These are phyloP conservation scores for Diatrype stigma DNA, from an alignment of 2,329 filamentous ascomycete genomes.

Conservation along the genomic window DNA sequence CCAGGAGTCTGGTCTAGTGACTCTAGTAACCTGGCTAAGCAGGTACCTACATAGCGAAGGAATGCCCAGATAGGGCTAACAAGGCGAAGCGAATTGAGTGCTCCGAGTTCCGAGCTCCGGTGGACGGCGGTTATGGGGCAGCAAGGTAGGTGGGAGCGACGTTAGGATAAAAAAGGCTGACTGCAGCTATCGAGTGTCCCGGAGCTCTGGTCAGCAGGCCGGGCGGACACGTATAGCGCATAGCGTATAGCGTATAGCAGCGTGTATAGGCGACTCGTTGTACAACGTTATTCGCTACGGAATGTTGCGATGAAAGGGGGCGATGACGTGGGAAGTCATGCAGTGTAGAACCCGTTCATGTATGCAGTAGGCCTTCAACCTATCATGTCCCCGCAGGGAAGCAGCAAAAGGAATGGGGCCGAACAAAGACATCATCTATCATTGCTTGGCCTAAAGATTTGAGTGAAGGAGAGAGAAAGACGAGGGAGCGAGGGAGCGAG, in stretches of 20 bases:
- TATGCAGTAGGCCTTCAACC: neutral
- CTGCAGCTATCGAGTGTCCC: neutral
- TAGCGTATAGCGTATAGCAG: neutral
- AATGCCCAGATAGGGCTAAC: neutral
- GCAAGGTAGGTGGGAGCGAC: neutral
- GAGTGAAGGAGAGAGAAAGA: neutral
- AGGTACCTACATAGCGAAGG: neutral
- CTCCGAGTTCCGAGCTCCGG: neutral
- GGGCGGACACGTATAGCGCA: neutral
- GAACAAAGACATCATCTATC: neutral
- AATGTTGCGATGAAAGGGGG: neutral
- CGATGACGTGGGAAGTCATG: neutral
- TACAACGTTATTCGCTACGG: neutral
- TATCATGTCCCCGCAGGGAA: neutral
- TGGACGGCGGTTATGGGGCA: too few relatives aligned
- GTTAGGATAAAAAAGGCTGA: neutral
- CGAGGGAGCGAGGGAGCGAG: too few relatives aligned
- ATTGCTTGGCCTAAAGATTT: neutral
- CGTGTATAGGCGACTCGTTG: neutral
- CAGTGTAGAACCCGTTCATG: constrained; percentile 1
- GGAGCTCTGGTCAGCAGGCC: neutral
- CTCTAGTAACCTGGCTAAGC: too few relatives aligned
- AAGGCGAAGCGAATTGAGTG: neutral
- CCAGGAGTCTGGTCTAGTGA: neutral
- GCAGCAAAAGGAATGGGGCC: neutral